Conservation (phyloP, 1,284 basidiomycete genomes). For the Phylloporus gajari region DNA sequence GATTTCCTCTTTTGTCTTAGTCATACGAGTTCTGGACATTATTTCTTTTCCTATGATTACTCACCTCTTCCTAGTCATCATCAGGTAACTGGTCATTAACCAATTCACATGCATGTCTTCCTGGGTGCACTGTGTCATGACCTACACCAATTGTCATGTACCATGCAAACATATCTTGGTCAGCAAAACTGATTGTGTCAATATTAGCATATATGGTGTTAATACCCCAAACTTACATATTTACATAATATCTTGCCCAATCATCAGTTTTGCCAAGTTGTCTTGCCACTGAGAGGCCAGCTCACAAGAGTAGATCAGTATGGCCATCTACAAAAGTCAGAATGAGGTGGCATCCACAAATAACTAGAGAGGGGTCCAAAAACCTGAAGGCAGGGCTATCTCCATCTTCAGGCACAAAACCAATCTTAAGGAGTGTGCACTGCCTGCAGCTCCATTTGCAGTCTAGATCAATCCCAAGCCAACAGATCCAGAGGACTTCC, state of each 20-base stretch:
- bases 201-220: too few species aligned
- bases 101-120: too few species aligned
- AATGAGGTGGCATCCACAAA: conserved; percentile 9
- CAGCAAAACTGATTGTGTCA: too few species aligned
- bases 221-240: conserved; percentile 18
- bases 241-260: conserved; percentile 12
- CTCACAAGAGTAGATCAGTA: not conserved
- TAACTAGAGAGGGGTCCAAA: conserved; percentile 9
- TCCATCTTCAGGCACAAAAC: not conserved
- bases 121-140: too few species aligned
- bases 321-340: not conserved
- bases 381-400: conserved; percentile 4
- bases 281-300: conserved; percentile 4
- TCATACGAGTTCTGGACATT: too few species aligned
- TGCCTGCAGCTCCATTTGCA: not conserved
- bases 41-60: too few species aligned
- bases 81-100: too few species aligned
- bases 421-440: not conserved
- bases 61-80: too few species aligned
- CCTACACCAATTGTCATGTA: too few species aligned
- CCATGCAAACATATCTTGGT: too few species aligned
- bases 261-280: conserved; percentile 3
- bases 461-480: conserved; percentile 11
- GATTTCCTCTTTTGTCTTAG: too few species aligned
- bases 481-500: conserved; percentile 18